A percentile compares a stretch with the other conserved stretches of the same genome.
Evolutionary conservation across 202 grass and related monocot genomes (phyloP).

Genomic region (Panicum virgatum): DNA sequence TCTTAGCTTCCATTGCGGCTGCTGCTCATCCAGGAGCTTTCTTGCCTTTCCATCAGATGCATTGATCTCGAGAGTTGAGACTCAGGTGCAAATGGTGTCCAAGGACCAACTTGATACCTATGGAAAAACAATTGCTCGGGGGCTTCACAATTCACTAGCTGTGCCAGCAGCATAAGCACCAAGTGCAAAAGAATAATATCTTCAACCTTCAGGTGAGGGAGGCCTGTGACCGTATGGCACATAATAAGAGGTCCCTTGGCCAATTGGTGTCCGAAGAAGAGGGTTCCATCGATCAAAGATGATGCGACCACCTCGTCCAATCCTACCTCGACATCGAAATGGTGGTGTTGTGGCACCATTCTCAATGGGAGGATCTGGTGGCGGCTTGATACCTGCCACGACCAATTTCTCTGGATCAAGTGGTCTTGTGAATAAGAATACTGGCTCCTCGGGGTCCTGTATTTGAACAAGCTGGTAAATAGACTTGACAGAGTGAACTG

Average conservation of each 20-base stretch:
- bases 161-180: conserved; percentile 31
- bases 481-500: conserved; percentile 11
- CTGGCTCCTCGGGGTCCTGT: conserved; percentile 83
- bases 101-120: conserved; percentile 38
- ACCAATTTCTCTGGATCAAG: conserved; percentile 72
- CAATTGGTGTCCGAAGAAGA: conserved; percentile 54
- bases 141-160: conserved; percentile 39
- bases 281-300: conserved; percentile 91
- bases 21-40: conserved; percentile 25
- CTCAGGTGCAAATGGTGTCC: conserved; percentile 16
- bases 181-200: conserved; percentile 25
- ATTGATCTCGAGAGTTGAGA: conserved; percentile 10
- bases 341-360: conserved; percentile 46
- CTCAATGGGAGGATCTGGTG: conserved; percentile 56
- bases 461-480: conserved; percentile 33
- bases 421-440: conserved; percentile 86
- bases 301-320: conserved; percentile 90
- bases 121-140: conserved; percentile 30
- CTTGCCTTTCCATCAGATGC: conserved; percentile 34
- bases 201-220: conserved; percentile 57
- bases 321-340: conserved; percentile 71
- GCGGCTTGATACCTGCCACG: conserved; percentile 65
- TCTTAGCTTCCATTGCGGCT: conserved; percentile 11
- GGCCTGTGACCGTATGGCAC: conserved; percentile 42
- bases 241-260: conserved; percentile 47